phyloP scores from a whole-genome alignment of 2,329 filamentous ascomycete species.

The Fusarium nematophilum region DNA sequence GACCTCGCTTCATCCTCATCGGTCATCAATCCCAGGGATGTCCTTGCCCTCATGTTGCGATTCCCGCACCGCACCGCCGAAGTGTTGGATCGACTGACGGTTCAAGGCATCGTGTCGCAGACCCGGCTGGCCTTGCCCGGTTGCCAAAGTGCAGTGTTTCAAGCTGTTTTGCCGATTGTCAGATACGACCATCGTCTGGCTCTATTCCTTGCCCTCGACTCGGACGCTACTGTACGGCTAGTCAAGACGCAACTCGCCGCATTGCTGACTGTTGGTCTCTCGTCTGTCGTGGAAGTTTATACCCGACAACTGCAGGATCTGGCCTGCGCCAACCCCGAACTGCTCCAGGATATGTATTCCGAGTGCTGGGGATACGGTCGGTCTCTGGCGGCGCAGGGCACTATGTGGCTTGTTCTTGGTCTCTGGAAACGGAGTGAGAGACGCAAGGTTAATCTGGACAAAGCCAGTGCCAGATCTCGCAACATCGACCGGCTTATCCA shows the following conservation, averaged over 20 bases:
- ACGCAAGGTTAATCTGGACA: no score
- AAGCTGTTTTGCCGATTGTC: not conserved
- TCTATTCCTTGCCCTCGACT: not conserved
- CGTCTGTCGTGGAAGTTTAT: not conserved
- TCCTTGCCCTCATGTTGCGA: not conserved
- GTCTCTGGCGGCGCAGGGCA: not conserved
- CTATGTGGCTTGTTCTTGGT: not conserved
- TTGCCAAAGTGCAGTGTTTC: not conserved
- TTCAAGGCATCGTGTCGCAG: not conserved
- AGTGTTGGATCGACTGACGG: not conserved
- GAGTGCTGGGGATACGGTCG: not conserved
- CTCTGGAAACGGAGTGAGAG: slow-evolving; percentile 1
- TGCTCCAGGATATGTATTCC: not conserved
- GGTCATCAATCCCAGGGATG: not conserved
- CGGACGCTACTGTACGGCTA: not conserved
- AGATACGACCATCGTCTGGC: slow-evolving; percentile 3
- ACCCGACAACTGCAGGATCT: not conserved
- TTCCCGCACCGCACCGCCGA: not conserved
- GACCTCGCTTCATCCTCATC: not conserved
- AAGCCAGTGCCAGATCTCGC: not conserved
- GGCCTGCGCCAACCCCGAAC: not conserved
- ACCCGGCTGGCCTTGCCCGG: not conserved
- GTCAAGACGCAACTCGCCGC: not conserved
- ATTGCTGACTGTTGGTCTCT: not conserved
- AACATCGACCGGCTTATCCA: not conserved